Evolutionary conservation across 2,329 filamentous ascomycete genomes (phyloP), one percentile per base, ranked within the genome.

Genomic region (Truncatella angustata): DNA sequence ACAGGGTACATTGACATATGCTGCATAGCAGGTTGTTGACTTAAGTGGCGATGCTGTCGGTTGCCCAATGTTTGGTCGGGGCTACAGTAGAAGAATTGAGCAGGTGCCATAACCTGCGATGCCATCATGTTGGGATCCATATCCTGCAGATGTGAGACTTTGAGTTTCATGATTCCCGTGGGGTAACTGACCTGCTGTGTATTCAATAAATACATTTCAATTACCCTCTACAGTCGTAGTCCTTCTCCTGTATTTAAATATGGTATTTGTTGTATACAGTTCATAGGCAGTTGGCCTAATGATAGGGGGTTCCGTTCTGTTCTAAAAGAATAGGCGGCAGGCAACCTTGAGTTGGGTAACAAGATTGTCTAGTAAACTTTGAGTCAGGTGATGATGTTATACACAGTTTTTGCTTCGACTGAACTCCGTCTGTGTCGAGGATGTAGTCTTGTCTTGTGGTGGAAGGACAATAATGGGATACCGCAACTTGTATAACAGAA

Each of bases 81-180:
- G 64, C 84, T 87, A 77, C 93, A 96, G 79, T 92, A 94, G 81
- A 89, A 92, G 78, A 91, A 95, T 54, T 88, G 78, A 59, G 86
- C 82, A 73, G 89, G 87, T 56, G 80, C 84, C 78, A 89, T 83
- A 64, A 80, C 70, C 70, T 80, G 83, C 64, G 72, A 66, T 28
- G 66, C 60, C 74, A 81, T 78, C 74, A 80, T 75, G 58, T 70
- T 77, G 63, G 81, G 71, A 66, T 90, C 87, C 87, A 91, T 91
- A 75, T 73, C 71, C 59, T 47, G 23, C 11, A 10, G 24, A 9
- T 10, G 32, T 24, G 16, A 35, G 16, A 16, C n/a, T n/a, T n/a
- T n/a, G n/a, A n/a, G n/a, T n/a, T n/a, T n/a, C n/a, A n/a, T n/a
- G n/a, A n/a, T n/a, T n/a, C n/a, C n/a, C n/a, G n/a, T n/a, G n/a